These are phyloP conservation scores for sorghum (Sorghum bicolor) DNA, from an alignment of 176 grass and related monocot genomes.

Conservation along the genomic window DNA sequence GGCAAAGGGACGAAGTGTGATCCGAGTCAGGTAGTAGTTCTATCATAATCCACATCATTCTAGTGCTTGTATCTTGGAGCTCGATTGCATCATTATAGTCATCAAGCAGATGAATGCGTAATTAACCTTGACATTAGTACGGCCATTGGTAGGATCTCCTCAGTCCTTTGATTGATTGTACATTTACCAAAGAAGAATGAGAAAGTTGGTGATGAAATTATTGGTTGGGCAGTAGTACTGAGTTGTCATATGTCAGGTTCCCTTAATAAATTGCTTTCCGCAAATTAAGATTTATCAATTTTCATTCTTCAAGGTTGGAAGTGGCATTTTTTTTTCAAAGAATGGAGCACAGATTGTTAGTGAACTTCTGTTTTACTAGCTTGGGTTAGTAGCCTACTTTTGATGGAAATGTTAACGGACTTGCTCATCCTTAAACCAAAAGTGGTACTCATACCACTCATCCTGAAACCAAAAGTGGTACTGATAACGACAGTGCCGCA, in stretches of 20 bases:
- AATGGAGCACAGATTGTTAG: too few relatives aligned
- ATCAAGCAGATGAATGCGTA: too few relatives aligned
- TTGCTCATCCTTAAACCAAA: not conserved
- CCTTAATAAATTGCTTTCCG: not conserved
- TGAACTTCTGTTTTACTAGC: not conserved
- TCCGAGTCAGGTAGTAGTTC: too few relatives aligned
- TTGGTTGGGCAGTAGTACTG: slow-evolving; percentile 1
- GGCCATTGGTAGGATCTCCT: not conserved
- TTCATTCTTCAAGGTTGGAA: not conserved
- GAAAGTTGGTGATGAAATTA: not conserved
- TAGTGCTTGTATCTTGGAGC: too few relatives aligned
- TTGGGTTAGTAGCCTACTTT: not conserved
- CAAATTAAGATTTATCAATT: not conserved
- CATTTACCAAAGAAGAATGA: not conserved
- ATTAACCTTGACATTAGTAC: not conserved
- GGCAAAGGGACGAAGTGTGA: too few relatives aligned
- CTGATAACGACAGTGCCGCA: too few relatives aligned
- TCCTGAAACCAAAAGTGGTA: not conserved
- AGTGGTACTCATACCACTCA: too few relatives aligned
- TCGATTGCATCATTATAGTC: too few relatives aligned
- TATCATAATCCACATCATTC: too few relatives aligned
- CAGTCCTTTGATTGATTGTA: not conserved
- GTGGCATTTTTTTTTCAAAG: too few relatives aligned
- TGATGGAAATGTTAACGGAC: not conserved
- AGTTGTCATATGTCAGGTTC: not conserved